These are phyloP conservation scores for Solanum chilense DNA, from an alignment of 257 asterid species.

Conservation along the genomic window DNA sequence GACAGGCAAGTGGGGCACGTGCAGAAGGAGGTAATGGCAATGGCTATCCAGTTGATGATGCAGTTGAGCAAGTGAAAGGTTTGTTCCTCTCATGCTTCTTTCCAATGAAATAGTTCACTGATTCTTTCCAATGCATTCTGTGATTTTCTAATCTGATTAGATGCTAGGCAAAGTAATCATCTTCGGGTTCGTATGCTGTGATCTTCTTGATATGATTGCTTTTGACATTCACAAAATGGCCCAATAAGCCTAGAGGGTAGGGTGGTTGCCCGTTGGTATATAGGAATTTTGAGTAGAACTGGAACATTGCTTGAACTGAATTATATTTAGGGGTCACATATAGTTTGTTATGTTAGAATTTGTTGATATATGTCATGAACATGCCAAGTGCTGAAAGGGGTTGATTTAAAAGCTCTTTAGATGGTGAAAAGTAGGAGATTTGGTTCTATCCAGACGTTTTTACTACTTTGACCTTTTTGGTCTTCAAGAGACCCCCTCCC, in stretches of 20 bases:
- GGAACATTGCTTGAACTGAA: background rate
- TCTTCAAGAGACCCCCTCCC: background rate
- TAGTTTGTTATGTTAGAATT: background rate
- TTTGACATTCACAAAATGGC: background rate
- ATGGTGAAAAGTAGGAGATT: background rate
- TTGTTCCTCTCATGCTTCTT: slow-evolving; percentile 4
- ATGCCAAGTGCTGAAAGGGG: background rate
- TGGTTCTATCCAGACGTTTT: background rate
- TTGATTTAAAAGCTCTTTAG: background rate
- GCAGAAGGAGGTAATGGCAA: slow-evolving; percentile 39
- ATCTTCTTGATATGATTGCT: background rate
- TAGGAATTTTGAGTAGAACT: background rate
- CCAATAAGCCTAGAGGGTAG: background rate
- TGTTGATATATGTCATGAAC: background rate
- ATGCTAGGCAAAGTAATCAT: background rate
- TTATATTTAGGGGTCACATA: background rate
- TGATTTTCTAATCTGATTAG: background rate
- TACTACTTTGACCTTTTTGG: background rate
- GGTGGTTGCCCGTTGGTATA: background rate
- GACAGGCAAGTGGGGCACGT: slow-evolving; percentile 16
- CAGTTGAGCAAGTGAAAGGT: slow-evolving; percentile 51
- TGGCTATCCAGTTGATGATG: slow-evolving; percentile 20
- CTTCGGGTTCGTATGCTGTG: background rate
- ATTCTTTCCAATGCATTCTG: background rate
- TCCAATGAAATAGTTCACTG: background rate